Conservation (phyloP, 495 filamentous ascomycete species). For the Aspergillus conjunctus region DNA sequence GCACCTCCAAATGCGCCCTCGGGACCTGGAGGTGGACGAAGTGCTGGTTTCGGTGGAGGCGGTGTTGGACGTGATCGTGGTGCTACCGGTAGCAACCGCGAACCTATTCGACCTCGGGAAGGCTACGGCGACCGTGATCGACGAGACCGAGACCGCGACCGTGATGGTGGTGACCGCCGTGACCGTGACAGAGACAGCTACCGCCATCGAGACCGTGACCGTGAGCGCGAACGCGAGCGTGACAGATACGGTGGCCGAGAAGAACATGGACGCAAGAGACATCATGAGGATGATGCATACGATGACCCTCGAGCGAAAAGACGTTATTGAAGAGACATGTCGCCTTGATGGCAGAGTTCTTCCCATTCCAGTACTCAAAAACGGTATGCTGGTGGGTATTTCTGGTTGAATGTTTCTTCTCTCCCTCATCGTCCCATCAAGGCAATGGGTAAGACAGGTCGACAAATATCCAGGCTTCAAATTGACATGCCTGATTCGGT, state of each 20-base stretch:
- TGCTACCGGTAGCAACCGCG: conserved; percentile 55
- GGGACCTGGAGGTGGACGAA: conserved; percentile 69
- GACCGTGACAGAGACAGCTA: conserved; percentile 51
- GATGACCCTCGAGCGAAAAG: conserved; percentile 79
- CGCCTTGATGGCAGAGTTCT: conserved; percentile 19
- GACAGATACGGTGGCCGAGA: conserved; percentile 65
- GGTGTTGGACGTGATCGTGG: conserved; percentile 45
- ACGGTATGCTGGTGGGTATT: conserved; percentile 56
- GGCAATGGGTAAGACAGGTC: conserved; percentile 63
- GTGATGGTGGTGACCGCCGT: conserved; percentile 45
- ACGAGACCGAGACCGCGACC: conserved; percentile 61
- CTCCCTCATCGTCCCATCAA: conserved; percentile 44
- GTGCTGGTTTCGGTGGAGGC: conserved; percentile 48
- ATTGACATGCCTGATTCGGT: background rate
- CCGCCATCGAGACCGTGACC: conserved; percentile 57
- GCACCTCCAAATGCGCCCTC: conserved; percentile 78
- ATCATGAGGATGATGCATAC: conserved; percentile 61
- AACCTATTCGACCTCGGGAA: conserved; percentile 55
- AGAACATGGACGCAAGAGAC: conserved; percentile 57
- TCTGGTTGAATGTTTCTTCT: conserved; percentile 46
- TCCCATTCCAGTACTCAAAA: conserved; percentile 26
- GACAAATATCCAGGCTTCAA: conserved; percentile 9
- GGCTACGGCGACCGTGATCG: conserved; percentile 55
- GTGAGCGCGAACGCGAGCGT: conserved; percentile 49
- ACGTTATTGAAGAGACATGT: conserved; percentile 61